phyloP scores from a whole-genome alignment of 352 stramenopile genomes.

The Achlya hypogyna region DNA sequence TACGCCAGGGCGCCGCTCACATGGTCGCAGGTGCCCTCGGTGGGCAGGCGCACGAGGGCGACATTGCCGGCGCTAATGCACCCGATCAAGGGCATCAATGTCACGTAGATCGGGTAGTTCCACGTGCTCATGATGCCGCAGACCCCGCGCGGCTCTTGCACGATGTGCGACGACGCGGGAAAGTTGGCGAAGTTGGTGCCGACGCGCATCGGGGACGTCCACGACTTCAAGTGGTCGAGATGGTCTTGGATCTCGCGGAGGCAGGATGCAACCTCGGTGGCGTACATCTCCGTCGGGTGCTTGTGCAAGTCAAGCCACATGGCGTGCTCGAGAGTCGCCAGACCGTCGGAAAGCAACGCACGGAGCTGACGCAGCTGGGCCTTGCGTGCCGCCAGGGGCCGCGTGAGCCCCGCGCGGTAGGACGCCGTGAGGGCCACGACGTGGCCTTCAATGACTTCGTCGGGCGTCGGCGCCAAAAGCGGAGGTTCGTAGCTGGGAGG shows the following conservation, averaged over 20 bases:
- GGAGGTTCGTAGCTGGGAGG: not conserved
- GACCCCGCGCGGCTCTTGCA: constrained; percentile 64
- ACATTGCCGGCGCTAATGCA: not conserved
- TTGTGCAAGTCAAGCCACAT: constrained; percentile 62
- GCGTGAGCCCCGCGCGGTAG: constrained; percentile 41
- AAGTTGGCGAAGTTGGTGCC: constrained; percentile 47
- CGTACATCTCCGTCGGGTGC: constrained; percentile 52
- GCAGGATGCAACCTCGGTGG: constrained; percentile 40
- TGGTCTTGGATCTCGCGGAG: constrained; percentile 61
- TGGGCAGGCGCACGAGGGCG: not conserved
- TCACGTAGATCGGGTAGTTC: constrained; percentile 88
- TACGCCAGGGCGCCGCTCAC: constrained; percentile 43
- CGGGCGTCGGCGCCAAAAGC: not conserved
- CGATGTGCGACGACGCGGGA: constrained; percentile 53
- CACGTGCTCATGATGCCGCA: constrained; percentile 86
- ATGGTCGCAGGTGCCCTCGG: constrained; percentile 24
- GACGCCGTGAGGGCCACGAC: constrained; percentile 39
- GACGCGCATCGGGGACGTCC: constrained; percentile 40
- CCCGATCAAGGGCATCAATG: constrained; percentile 63
- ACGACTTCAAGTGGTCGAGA: constrained; percentile 56
- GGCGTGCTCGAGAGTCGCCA: constrained; percentile 36
- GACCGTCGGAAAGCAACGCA: constrained; percentile 40
- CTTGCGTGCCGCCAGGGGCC: constrained; percentile 32
- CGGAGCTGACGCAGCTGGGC: constrained; percentile 41
- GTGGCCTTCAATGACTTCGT: constrained; percentile 36